Evolutionary conservation across 2,329 filamentous ascomycete species (phyloP).

Genomic region (Aspergillus sp.): DNA sequence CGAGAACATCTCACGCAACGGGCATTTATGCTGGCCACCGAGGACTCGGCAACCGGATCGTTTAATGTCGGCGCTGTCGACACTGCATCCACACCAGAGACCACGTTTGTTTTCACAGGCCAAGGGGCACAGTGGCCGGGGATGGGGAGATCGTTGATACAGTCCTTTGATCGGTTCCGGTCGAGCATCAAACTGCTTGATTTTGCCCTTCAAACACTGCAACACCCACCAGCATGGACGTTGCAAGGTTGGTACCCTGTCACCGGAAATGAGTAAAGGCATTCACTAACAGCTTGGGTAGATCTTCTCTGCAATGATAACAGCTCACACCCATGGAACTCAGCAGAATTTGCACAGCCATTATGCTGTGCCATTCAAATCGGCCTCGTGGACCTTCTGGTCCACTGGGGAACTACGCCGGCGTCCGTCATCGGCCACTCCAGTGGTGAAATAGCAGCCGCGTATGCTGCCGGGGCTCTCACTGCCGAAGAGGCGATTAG

Average conservation of each 20-base stretch:
- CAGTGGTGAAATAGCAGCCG: conserved; percentile 22
- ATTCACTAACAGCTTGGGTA: background rate
- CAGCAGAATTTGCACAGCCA: conserved; percentile 17
- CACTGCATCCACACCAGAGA: background rate
- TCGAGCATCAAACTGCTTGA: conserved; percentile 3
- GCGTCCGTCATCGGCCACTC: conserved; percentile 21
- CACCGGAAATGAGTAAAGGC: background rate
- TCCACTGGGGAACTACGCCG: conserved; percentile 6
- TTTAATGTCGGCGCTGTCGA: background rate
- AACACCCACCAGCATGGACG: background rate
- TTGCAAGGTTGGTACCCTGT: background rate
- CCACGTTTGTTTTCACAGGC: conserved; percentile 20
- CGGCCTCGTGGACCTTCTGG: conserved; percentile 15
- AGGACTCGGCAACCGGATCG: background rate
- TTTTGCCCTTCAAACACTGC: background rate
- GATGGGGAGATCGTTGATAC: conserved; percentile 17
- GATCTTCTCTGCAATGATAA: background rate
- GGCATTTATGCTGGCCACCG: background rate
- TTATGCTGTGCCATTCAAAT: conserved; percentile 22
- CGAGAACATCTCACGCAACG: conserved; percentile 10
- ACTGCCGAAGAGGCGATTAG: conserved; percentile 12
- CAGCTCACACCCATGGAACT: background rate
- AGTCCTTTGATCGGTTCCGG: background rate
- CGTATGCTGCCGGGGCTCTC: conserved; percentile 17
- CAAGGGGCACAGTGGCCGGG: conserved; percentile 23